Evolutionary conservation across 805 yeast species (phyloP), one percentile per base, ranked within the genome.

Genomic region (Priceomyces fermenticarens): DNA sequence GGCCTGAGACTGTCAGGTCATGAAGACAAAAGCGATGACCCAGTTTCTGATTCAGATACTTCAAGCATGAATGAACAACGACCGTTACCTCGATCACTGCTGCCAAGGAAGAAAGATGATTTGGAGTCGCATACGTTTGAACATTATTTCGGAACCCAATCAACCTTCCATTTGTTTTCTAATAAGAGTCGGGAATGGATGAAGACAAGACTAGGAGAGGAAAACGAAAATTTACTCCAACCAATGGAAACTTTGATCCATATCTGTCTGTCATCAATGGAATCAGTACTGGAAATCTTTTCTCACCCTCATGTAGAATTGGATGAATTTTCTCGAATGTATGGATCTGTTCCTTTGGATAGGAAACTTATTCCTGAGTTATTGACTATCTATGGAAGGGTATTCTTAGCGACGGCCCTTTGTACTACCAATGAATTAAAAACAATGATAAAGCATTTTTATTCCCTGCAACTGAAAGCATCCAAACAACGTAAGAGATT

Each of bases 131-230:
- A 20, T 20, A 20, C 25, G 8, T 10, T 23, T 13, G 57, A 52
- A 31, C 57, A 58, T 23, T 68, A 53, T 40, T 55, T 59, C 30
- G 73, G 71, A 6, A 49, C 62, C 20, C 73, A 68, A 42, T 65
- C 72, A 11, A 55, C 64, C 30, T 40, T 65, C 39, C 54, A 63
- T 27, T 59, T 67, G 3, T 60, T 66, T 35, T 65, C 72, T 2
- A 52, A 55, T 11, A 60, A 60, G 37, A 63, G 69, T 10, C 41
- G 67, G 42, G 53, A 49, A 17, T 67, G 65, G 64, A 59, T 69
- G 30, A 53, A 52, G 20, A 45, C 43, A 7, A 48, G 54, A 17
- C 46, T 69, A 11, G 58, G 60, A 1, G 49, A 54, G 1, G 54
- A 49, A 2, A 46, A 57, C 11, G 44, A 38, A 3, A 41, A 51